Evolutionary conservation across 805 yeast species (phyloP), one percentile per base, ranked within the genome.

Genomic region (Lipomyces chichibuensis): DNA sequence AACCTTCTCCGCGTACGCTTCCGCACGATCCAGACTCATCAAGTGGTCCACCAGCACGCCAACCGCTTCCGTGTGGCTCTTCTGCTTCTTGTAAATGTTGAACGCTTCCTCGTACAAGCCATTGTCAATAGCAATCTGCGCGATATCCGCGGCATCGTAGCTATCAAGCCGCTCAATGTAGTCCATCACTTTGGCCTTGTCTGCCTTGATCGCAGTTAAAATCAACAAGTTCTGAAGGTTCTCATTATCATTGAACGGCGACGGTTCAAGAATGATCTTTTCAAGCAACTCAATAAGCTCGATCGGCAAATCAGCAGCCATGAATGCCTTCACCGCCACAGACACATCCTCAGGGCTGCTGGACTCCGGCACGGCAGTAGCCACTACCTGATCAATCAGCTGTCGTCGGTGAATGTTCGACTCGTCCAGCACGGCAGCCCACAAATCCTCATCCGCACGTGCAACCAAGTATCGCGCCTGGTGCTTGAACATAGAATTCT

Each of bases 401-500:
- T 88, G 96, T 77, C 97, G 89, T 81, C 97, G 88, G 82, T 94
- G 96, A 69, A 86, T 82, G 78, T 91, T 92, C 58, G 89, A 95
- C 56, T 84, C 85, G 67, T 82, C 75, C 76, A 95, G 84, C 4
- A 95, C 99, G 72, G 83, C 83, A 64, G 85, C 80, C 98, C 98
- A 95, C 71, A 95, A 84, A 6, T 80, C 84, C 29, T 87, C 82
- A 77, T 95, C 97, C n/a, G 97, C 91, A 78, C 97, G 90, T 69
- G 87, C 83, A 73, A 95, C 85, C 74, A 95, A 84, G 77, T 95
- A 95, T 79, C 98, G 88, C n/a, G 98, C 98, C 83, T 95, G 99
- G 80, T 95, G 94, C 80, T 95, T 95, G 85, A 90, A 95, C 99
- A 95, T 95, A 74, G 95, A 86, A 79, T 95, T 95, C 76, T 95